Evolutionary conservation across 2,329 filamentous ascomycete species (phyloP).

Genomic region (Sporothrix euskadiensis): DNA sequence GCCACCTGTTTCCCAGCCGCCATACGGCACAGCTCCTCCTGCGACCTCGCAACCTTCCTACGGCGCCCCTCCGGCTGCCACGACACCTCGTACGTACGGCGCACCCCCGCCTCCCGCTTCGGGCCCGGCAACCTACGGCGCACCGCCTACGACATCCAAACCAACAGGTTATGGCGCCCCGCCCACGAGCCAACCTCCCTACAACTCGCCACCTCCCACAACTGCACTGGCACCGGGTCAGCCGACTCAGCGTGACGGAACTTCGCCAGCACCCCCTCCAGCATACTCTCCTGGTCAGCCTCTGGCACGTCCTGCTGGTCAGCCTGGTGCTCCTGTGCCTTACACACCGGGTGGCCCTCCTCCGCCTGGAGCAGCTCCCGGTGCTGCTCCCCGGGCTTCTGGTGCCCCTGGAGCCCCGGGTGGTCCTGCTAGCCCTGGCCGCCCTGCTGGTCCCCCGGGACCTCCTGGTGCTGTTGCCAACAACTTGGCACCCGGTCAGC

Average conservation of each 20-base stretch:
- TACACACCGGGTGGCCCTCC: neutral
- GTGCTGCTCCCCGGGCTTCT: neutral
- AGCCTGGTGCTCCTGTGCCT: neutral
- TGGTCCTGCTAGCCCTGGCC: neutral
- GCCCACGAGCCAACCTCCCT: neutral
- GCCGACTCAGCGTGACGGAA: neutral
- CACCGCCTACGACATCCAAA: neutral
- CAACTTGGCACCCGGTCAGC: constrained; percentile 12
- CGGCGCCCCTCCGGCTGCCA: neutral
- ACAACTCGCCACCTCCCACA: neutral
- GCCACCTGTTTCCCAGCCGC: constrained; percentile 7
- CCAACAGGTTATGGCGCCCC: neutral
- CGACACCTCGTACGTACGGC: constrained; percentile 14
- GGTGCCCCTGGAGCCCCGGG: neutral
- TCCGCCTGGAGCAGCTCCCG: neutral
- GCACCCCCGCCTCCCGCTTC: neutral
- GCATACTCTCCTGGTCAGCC: neutral
- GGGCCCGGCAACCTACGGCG: neutral
- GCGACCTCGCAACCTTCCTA: constrained; percentile 17
- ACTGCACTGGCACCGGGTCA: neutral
- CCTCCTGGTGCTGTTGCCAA: neutral
- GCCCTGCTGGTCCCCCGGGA: neutral
- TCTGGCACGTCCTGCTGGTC: too few species aligned
- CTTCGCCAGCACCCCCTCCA: neutral
- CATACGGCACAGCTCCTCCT: constrained; percentile 17